Conservation (phyloP, 2,329 filamentous ascomycete species). For the Colletotrichum sp. region DNA sequence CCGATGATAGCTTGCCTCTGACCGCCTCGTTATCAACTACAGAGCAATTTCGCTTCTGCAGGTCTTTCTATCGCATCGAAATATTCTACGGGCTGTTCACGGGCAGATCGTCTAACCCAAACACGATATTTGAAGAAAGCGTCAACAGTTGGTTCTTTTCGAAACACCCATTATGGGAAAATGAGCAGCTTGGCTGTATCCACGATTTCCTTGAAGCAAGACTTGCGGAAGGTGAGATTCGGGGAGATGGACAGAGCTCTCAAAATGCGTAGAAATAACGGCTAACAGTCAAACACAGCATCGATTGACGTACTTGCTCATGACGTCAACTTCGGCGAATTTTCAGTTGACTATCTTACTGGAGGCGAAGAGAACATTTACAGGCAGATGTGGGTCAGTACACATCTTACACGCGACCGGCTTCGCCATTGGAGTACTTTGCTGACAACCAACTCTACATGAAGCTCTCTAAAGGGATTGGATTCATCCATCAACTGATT, state of each 20-base stretch:
- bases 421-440: not conserved
- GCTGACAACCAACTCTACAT: not conserved
- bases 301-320: not conserved
- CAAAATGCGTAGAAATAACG: fast-evolving
- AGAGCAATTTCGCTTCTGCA: not conserved
- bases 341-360: not conserved
- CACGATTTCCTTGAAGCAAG: not conserved
- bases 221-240: not conserved
- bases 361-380: not conserved
- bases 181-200: not conserved
- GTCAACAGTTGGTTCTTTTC: not conserved
- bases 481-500: not conserved
- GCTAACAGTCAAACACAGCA: not conserved
- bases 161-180: not conserved
- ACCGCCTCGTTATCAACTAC: not conserved
- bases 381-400: not conserved
- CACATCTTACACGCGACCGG: not conserved
- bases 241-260: not conserved
- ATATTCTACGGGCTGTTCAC: not conserved
- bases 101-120: not conserved
- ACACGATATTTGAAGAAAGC: not conserved
- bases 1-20: not conserved
- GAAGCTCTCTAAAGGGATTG: not conserved
- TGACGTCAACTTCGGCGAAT: not conserved
- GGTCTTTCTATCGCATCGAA: not conserved